phyloP scores from a whole-genome alignment of 495 filamentous ascomycete species.

The Talaromyces proteolyticus region DNA sequence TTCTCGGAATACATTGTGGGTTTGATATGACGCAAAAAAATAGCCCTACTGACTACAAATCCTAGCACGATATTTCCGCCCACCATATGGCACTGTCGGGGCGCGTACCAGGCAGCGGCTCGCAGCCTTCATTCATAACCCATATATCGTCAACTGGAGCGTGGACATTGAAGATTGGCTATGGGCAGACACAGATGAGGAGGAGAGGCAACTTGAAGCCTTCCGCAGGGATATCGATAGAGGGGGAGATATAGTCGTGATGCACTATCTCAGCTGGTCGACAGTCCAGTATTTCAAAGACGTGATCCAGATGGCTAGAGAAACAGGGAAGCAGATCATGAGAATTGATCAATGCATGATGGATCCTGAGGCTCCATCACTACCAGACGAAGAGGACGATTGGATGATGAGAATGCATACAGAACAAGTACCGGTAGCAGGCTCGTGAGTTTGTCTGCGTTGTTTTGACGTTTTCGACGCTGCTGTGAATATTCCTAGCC shows the following conservation, averaged over 20 bases:
- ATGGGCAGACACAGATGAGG: slow-evolving; percentile 59
- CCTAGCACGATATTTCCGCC: slow-evolving; percentile 61
- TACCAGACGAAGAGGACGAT: neutral
- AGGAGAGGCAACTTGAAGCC: slow-evolving; percentile 68
- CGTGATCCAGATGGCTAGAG: slow-evolving; percentile 65
- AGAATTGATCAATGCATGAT: slow-evolving; percentile 74
- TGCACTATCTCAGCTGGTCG: slow-evolving; percentile 67
- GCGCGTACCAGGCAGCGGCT: slow-evolving; percentile 64
- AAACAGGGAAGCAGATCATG: slow-evolving; percentile 63
- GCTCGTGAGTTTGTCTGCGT: too few species aligned
- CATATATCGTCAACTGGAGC: slow-evolving; percentile 65
- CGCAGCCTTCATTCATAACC: slow-evolving; percentile 40
- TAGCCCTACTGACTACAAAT: neutral
- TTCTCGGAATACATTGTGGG: slow-evolving; percentile 41
- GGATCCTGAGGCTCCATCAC: slow-evolving; percentile 57
- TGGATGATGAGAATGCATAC: too few species aligned
- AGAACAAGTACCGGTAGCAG: too few species aligned
- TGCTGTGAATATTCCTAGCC: too few species aligned
- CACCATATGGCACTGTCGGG: slow-evolving; percentile 70
- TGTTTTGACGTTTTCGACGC: too few species aligned
- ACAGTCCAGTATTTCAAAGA: slow-evolving; percentile 63
- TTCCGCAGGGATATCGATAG: slow-evolving; percentile 60
- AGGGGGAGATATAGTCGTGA: slow-evolving; percentile 68
- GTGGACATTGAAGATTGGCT: slow-evolving; percentile 78
- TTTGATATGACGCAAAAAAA: neutral